Evolutionary conservation across 139 green algal species (phyloP).

Genomic region (Chlorella vulgaris): DNA sequence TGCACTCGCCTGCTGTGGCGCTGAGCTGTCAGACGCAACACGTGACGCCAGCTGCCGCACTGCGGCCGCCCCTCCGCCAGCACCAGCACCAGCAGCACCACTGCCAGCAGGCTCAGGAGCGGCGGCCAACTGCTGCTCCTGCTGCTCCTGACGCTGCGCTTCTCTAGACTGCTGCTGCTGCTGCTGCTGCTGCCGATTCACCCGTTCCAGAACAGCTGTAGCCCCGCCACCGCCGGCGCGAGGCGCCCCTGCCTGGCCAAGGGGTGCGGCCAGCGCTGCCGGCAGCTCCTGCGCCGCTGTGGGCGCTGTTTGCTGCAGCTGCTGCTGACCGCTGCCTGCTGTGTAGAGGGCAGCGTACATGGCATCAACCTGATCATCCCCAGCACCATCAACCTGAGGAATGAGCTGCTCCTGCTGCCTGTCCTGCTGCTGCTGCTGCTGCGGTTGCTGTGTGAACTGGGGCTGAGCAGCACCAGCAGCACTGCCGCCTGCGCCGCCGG

Average conservation of each 20-base stretch:
- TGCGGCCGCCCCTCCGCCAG: neutral
- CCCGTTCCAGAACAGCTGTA: neutral
- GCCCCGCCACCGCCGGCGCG: neutral
- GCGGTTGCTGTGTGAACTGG: neutral
- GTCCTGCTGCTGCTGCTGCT: neutral
- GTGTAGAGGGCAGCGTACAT: neutral
- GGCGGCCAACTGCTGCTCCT: neutral
- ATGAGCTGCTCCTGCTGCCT: slow-evolving; percentile 12
- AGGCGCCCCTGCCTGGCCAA: neutral
- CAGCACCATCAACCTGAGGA: slow-evolving; percentile 28
- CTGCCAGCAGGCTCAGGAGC: neutral
- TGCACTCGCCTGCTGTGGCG: neutral
- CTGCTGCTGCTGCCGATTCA: slow-evolving; percentile 6
- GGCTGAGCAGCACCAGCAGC: neutral
- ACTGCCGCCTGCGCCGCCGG: neutral
- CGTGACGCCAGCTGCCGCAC: neutral
- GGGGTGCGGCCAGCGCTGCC: neutral
- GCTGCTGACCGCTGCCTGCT: neutral
- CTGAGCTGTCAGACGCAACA: neutral
- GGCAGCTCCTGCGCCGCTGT: neutral
- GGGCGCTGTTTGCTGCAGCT: neutral
- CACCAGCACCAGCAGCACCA: neutral
- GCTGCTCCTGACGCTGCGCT: neutral
- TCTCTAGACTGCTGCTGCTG: neutral
- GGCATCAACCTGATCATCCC: neutral